Conservation (phyloP, 2,329 filamentous ascomycete genomes). For the Rutstroemia sydowiana region DNA sequence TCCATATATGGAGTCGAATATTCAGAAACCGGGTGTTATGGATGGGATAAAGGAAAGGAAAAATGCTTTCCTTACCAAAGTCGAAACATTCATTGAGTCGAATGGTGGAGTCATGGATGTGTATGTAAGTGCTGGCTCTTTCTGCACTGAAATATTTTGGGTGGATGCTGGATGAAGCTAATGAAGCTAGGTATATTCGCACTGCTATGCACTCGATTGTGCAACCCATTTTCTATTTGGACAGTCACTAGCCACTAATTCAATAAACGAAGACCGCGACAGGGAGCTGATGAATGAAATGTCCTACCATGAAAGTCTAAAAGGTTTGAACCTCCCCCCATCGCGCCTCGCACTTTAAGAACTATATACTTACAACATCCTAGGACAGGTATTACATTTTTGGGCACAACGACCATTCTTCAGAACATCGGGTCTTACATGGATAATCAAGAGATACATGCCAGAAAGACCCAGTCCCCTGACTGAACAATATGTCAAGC, state of each 20-base stretch:
- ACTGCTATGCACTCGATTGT: slow-evolving; percentile 64
- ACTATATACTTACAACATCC: background rate
- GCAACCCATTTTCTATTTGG: slow-evolving; percentile 64
- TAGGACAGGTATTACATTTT: background rate
- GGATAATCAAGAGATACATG: background rate
- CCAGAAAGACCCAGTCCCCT: background rate
- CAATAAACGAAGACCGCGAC: slow-evolving; percentile 47
- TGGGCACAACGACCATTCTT: background rate
- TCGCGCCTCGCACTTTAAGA: background rate
- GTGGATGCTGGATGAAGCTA: background rate
- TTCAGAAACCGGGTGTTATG: slow-evolving; percentile 49
- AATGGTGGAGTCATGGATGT: slow-evolving; percentile 45
- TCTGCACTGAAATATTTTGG: background rate
- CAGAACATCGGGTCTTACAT: no score
- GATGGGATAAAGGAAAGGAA: slow-evolving; percentile 52
- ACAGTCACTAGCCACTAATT: slow-evolving; percentile 51
- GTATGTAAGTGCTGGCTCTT: slow-evolving; percentile 40
- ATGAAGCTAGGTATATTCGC: slow-evolving; percentile 33
- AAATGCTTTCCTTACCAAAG: slow-evolving; percentile 46
- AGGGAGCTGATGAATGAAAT: slow-evolving; percentile 62
- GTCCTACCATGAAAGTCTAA: slow-evolving; percentile 59
- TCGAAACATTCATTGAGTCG: no score
- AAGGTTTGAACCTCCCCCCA: slow-evolving; percentile 41
- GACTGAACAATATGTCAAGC: background rate
- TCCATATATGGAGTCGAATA: slow-evolving; percentile 61